phyloP scores from a whole-genome alignment of 495 filamentous ascomycete genomes.

The Oidiodendron maius region DNA sequence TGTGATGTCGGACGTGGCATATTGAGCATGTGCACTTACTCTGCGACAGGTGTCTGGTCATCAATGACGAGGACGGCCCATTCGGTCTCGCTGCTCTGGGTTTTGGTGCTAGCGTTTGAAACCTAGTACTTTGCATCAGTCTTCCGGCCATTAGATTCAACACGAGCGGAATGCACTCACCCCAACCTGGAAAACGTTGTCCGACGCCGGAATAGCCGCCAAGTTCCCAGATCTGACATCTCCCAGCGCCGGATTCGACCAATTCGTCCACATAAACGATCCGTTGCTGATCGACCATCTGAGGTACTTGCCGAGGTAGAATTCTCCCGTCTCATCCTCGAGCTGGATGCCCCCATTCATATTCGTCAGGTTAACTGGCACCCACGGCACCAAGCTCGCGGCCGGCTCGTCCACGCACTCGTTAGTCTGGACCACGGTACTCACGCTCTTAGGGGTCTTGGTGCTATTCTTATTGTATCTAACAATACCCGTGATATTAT shows the following conservation, averaged over 20 bases:
- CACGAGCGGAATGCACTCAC: too few species aligned
- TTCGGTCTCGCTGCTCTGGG: neutral
- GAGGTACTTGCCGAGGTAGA: conserved; percentile 20
- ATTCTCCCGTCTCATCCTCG: conserved; percentile 16
- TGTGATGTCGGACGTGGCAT: neutral
- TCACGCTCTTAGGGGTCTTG: neutral
- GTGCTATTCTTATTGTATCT: neutral
- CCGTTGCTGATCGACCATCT: conserved; percentile 36
- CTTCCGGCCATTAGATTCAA: neutral
- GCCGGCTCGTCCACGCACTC: neutral
- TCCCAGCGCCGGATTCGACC: conserved; percentile 36
- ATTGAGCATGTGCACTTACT: too few species aligned
- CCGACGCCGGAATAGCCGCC: conserved; percentile 27
- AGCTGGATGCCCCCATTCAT: conserved; percentile 18
- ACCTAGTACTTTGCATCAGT: neutral
- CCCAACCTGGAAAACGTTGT: too few species aligned
- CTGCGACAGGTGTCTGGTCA: too few species aligned
- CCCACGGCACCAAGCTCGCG: neutral
- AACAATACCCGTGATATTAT: neutral
- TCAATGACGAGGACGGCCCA: too few species aligned
- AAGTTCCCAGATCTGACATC: conserved; percentile 29
- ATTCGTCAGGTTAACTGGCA: conserved; percentile 6
- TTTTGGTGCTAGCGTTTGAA: neutral
- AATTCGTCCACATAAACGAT: conserved; percentile 35
- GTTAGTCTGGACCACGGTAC: neutral